Conservation (phyloP, 2,329 filamentous ascomycete genomes). For the Nigrospora osmanthi region DNA sequence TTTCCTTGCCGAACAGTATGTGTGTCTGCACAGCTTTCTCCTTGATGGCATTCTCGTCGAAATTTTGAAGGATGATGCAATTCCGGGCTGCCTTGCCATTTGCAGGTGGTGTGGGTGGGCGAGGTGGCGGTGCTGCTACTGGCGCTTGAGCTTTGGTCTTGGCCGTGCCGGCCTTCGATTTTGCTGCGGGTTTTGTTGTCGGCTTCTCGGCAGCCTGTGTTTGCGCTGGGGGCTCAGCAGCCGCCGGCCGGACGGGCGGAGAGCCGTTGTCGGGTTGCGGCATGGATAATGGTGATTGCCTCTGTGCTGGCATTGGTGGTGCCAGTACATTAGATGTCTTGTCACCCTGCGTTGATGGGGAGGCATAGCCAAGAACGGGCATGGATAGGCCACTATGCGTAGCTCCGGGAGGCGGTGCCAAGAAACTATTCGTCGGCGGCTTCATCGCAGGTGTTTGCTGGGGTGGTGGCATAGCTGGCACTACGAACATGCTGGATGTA, state of each 20-base stretch:
- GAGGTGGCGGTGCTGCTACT: slow-evolving; percentile 17
- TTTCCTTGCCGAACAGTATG: slow-evolving; percentile 51
- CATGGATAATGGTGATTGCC: slow-evolving; percentile 26
- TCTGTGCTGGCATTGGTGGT: slow-evolving; percentile 31
- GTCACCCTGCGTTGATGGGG: slow-evolving; percentile 5
- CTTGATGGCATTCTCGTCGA: slow-evolving; percentile 46
- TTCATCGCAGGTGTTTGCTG: slow-evolving; percentile 21
- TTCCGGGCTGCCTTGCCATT: slow-evolving; percentile 48
- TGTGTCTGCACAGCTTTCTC: slow-evolving; percentile 50
- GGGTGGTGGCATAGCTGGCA: slow-evolving; percentile 14
- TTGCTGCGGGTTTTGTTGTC: slow-evolving; percentile 9
- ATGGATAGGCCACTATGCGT: slow-evolving; percentile 21
- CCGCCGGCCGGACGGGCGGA: slow-evolving; percentile 1
- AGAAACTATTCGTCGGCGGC: slow-evolving; percentile 18
- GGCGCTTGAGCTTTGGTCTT: slow-evolving; percentile 13
- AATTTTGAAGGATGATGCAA: slow-evolving; percentile 53
- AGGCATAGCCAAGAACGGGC: slow-evolving; percentile 26
- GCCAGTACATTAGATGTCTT: slow-evolving; percentile 32
- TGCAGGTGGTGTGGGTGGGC: slow-evolving; percentile 19
- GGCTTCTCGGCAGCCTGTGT: slow-evolving; percentile 4
- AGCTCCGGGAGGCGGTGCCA: slow-evolving; percentile 21
- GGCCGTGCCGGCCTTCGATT: slow-evolving; percentile 11
- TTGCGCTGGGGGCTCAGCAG: slow-evolving; percentile 4
- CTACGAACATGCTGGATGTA: slow-evolving; percentile 24
- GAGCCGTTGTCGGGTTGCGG: slow-evolving; percentile 1